phyloP scores from a whole-genome alignment of 2,329 filamentous ascomycete species.

The Geoglossum cookeanum region DNA sequence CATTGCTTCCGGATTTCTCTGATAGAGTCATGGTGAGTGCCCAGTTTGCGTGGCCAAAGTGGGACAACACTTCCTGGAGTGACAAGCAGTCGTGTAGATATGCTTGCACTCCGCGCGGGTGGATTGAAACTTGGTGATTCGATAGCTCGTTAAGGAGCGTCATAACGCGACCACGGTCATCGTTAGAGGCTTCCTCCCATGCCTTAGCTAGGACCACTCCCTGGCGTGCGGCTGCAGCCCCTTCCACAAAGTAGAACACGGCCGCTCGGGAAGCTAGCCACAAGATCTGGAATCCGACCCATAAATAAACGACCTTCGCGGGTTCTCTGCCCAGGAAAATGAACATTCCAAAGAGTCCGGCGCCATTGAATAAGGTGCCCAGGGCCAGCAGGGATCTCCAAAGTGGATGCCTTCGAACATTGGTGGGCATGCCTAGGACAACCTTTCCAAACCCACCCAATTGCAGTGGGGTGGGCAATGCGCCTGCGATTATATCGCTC shows the following conservation, averaged over 20 bases:
- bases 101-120: background rate
- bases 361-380: background rate
- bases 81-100: background rate
- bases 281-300: background rate
- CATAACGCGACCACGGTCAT: background rate
- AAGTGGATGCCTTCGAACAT: background rate
- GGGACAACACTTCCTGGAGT: background rate
- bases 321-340: background rate
- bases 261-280: background rate
- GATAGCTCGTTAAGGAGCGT: background rate
- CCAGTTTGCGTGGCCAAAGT: background rate
- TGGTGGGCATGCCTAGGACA: background rate
- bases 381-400: background rate
- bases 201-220: background rate
- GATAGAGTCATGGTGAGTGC: background rate
- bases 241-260: background rate
- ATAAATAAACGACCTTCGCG: background rate
- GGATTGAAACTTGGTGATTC: background rate
- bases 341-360: background rate
- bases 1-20: background rate
- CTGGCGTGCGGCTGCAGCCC: background rate
- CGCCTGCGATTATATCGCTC: background rate
- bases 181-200: background rate
- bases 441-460: background rate
- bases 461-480: background rate